Percentiles rank a stretch among this genome's conserved stretches.
Conservation (phyloP, 2,329 filamentous ascomycete genomes). For the Aspergillus viridinutans region DNA sequence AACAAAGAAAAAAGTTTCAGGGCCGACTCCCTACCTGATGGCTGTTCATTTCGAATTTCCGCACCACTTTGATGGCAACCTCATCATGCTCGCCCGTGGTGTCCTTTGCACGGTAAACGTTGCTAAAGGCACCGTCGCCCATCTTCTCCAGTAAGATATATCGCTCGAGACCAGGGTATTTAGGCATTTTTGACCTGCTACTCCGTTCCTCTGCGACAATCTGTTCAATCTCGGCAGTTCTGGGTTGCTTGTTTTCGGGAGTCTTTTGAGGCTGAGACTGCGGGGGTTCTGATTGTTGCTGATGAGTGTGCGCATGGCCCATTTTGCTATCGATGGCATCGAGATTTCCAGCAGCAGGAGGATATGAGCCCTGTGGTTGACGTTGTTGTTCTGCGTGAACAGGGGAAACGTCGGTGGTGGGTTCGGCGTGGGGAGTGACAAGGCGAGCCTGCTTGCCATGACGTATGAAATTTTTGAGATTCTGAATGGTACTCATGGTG, state of each 20-base stretch:
- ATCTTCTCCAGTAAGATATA: conserved; percentile 93
- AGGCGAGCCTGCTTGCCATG: conserved; percentile 92
- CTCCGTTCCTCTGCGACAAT: conserved; percentile 90
- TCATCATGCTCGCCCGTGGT: conserved; percentile 66
- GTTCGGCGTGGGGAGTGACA: conserved; percentile 57
- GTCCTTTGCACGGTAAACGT: conserved; percentile 89
- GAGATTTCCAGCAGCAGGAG: conserved; percentile 56
- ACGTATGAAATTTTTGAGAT: conserved; percentile 96
- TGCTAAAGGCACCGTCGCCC: conserved; percentile 98
- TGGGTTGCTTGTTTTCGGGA: conserved; percentile 51
- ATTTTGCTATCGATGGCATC: conserved; percentile 58
- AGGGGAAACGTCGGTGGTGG: conserved; percentile 59
- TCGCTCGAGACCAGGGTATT: conserved; percentile 77
- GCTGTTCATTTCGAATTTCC: conserved; percentile 98
- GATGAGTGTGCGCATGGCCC: conserved; percentile 62
- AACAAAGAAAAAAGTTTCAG: conserved; percentile 22
- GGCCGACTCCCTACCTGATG: conserved; percentile 79
- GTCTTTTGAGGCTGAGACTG: conserved; percentile 13
- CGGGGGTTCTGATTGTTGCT: conserved; percentile 44
- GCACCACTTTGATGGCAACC: conserved; percentile 96
- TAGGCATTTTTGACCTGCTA: conserved; percentile 77
- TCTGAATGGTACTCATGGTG: conserved; percentile 74
- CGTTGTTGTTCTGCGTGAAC: conserved; percentile 62
- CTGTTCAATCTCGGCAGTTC: conserved; percentile 67
- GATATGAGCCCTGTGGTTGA: conserved; percentile 43